These are phyloP conservation scores for Aspergillus bertholletiae DNA, from an alignment of 495 filamentous ascomycete species.

Conservation along the genomic window DNA sequence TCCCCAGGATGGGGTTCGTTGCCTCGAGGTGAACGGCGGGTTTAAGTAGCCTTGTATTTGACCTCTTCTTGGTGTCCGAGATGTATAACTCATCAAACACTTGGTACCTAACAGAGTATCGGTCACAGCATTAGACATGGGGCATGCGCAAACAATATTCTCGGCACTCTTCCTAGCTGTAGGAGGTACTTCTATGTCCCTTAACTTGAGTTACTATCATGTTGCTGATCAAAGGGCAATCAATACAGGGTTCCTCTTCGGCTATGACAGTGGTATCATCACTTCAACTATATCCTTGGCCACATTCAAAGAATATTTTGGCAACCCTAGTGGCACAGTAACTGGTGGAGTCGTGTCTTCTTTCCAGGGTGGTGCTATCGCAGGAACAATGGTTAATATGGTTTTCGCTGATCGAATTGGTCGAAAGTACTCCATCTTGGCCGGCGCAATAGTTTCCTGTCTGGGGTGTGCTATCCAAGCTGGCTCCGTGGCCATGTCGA, in stretches of 20 bases:
- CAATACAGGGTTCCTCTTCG: slow-evolving; percentile 28
- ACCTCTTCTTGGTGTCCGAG: neutral
- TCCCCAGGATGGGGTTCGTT: neutral
- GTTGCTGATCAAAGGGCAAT: neutral
- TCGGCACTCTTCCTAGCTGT: slow-evolving; percentile 25
- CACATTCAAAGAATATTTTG: slow-evolving; percentile 41
- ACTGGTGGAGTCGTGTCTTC: slow-evolving; percentile 48
- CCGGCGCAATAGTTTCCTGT: slow-evolving; percentile 36
- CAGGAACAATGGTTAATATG: slow-evolving; percentile 42
- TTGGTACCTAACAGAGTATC: neutral
- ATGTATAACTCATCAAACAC: neutral
- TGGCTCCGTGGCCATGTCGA: slow-evolving; percentile 40
- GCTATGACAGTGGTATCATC: slow-evolving; percentile 38
- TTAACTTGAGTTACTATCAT: neutral
- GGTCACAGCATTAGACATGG: slow-evolving; percentile 6
- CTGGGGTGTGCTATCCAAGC: slow-evolving; percentile 45
- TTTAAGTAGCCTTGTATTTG: neutral
- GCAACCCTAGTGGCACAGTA: slow-evolving; percentile 27
- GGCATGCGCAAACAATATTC: slow-evolving; percentile 18
- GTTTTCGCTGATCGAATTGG: slow-evolving; percentile 40
- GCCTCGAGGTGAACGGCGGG: neutral
- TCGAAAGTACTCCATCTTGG: slow-evolving; percentile 8
- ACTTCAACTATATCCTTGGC: slow-evolving; percentile 37
- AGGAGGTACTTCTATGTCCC: slow-evolving; percentile 14
- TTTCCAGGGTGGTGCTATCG: slow-evolving; percentile 41